Percentiles rank a stretch among this genome's conserved stretches.
These are phyloP conservation scores for Cyclotella baltica DNA, from an alignment of 108 stramenopile species.

Conservation along the genomic window DNA sequence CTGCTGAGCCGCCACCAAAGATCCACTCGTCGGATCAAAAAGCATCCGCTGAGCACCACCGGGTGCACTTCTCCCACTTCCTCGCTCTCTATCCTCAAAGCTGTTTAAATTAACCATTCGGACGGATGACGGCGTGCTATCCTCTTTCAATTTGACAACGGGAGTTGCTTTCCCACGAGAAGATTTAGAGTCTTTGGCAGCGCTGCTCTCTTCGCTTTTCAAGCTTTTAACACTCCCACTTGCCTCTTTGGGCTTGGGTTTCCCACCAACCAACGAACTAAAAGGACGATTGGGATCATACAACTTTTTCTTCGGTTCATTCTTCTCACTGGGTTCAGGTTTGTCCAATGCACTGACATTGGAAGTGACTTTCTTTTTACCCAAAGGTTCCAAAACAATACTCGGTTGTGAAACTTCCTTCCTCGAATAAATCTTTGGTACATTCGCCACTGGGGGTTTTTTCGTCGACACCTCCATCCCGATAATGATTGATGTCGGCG, in stretches of 20 bases:
- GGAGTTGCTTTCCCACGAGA: conserved; percentile 18
- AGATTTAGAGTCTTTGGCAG: conserved; percentile 7
- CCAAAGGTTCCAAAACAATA: conserved; percentile 18
- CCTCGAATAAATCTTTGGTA: conserved; percentile 21
- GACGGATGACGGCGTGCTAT: conserved; percentile 34
- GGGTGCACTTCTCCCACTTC: conserved; percentile 49
- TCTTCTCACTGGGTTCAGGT: conserved; percentile 3
- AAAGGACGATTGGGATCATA: conserved; percentile 68
- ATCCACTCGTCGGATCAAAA: conserved; percentile 89
- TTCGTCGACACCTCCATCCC: conserved; percentile 17
- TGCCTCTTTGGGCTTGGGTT: conserved; percentile 6
- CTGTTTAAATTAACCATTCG: conserved; percentile 74
- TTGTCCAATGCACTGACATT: background rate
- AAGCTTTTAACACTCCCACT: conserved; percentile 16
- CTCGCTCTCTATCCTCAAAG: conserved; percentile 79
- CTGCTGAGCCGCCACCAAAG: conserved; percentile 74
- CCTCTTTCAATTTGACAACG: conserved; percentile 11
- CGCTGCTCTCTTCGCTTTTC: conserved; percentile 25
- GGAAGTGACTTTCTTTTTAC: background rate
- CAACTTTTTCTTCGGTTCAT: conserved; percentile 36
- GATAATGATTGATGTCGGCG: conserved; percentile 16
- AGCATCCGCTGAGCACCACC: conserved; percentile 75
- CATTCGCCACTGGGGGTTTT: background rate
- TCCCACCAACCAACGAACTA: conserved; percentile 57
- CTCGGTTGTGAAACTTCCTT: conserved; percentile 23